These are phyloP conservation scores for Melampsora abietis-canadensis DNA, from an alignment of 1,284 basidiomycete species.

Conservation along the genomic window DNA sequence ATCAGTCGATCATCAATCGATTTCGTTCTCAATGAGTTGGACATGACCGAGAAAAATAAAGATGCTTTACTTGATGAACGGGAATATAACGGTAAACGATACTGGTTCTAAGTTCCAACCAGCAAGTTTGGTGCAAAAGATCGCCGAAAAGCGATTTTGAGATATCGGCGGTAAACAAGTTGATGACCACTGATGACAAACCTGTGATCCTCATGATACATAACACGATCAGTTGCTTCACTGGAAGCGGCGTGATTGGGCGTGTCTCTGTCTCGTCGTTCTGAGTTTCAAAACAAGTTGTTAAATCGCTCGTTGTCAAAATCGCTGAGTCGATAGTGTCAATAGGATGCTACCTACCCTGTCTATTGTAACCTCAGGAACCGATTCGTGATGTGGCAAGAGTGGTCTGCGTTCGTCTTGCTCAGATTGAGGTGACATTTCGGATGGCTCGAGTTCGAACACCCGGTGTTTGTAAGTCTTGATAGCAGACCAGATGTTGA, in stretches of 20 bases:
- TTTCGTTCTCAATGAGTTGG: not conserved
- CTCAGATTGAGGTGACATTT: not conserved
- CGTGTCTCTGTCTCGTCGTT: not conserved
- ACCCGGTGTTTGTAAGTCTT: not conserved
- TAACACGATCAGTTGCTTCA: not conserved
- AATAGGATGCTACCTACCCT: not conserved
- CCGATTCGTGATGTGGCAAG: not conserved
- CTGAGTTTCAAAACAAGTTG: not conserved
- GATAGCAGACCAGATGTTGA: too few relatives aligned
- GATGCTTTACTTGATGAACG: constrained; percentile 11
- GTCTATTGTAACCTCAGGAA: not conserved
- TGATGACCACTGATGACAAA: not conserved
- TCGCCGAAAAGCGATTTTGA: too few relatives aligned
- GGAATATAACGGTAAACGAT: constrained; percentile 14
- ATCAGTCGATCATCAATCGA: not conserved
- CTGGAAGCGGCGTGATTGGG: not conserved
- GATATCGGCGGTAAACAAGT: not conserved
- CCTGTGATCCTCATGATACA: constrained; percentile 4
- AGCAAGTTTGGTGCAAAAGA: too few relatives aligned
- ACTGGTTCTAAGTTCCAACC: constrained; percentile 1
- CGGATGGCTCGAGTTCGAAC: not conserved
- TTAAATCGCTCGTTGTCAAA: not conserved
- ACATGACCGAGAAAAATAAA: not conserved
- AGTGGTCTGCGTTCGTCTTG: not conserved
- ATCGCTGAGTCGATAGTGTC: not conserved